Evolutionary conservation across 1,284 basidiomycete species (phyloP), one percentile per base, ranked within the genome.

Genomic region (Cryptococcus floricola): DNA sequence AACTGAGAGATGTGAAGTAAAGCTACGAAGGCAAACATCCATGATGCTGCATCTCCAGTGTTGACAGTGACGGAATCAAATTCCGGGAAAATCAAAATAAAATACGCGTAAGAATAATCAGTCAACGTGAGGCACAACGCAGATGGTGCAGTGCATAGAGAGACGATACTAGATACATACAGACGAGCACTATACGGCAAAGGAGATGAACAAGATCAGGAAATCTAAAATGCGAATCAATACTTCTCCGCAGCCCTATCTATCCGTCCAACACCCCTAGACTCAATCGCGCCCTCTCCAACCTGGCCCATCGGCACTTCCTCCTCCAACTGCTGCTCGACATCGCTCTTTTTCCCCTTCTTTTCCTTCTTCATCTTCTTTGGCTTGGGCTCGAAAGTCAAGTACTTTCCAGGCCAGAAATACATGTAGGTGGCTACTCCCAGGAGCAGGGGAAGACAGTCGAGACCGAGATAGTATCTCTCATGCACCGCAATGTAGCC

Each of bases 401-500:
- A 60, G 54, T 68, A 73, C 47, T 54, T 61, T 18, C 67, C 68
- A 9, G 72, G 74, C 74, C 72, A 74, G 59, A 72, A 71, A 34
- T 58, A 66, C 23, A 68, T 62, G 58, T 72, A 75, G 31, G 66
- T 65, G 10, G 73, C 71, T 55, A 85, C 81, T 42, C 86, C 84
- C 48, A 87, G 69, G 57, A 85, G 80, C 6, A 87, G 62, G 5
- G 70, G 68, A 3, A 75, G 63, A 1, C 85, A 85, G 68, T 88
- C 86, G 37, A 88, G 77, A 1, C 75, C 81, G 63, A 87, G 87
- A 76, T 88, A 88, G 67, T 81, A 83, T 2, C 72, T 67, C 69
- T 87, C 84, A 19, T 82, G 82, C 0, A 82, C 85, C 8, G 84
- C 81, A 14, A 88, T 79, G 50, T 79, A 78, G 4, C 86, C 86